Percentiles rank a stretch among this genome's conserved stretches.
Conservation (phyloP, 1,139 yeast species). For the Candida glucosophila region DNA sequence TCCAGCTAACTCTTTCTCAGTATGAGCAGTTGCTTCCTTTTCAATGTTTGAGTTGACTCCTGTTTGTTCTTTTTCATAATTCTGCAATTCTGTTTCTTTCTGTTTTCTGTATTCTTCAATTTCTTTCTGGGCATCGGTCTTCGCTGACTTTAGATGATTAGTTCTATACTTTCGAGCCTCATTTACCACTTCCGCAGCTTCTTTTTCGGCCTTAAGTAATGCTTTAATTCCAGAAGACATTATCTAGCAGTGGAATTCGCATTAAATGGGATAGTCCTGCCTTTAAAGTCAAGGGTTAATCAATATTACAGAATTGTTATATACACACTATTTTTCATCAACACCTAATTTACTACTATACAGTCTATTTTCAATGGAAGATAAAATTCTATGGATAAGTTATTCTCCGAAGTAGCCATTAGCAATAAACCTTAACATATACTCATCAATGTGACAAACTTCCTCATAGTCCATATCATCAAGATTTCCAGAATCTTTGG, state of each 20-base stretch:
- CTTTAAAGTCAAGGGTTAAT: too few species aligned
- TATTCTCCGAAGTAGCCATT: slow-evolving; percentile 49
- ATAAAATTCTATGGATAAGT: too few species aligned
- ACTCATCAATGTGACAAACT: slow-evolving; percentile 89
- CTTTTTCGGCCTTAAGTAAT: slow-evolving; percentile 72
- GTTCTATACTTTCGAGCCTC: slow-evolving; percentile 86
- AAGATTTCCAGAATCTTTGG: slow-evolving; percentile 8
- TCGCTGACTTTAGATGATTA: slow-evolving; percentile 86
- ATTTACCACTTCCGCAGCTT: slow-evolving; percentile 90
- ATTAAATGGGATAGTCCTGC: too few species aligned
- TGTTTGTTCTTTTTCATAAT: slow-evolving; percentile 60
- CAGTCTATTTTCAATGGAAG: too few species aligned
- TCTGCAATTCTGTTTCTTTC: slow-evolving; percentile 76
- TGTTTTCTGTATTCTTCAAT: slow-evolving; percentile 77
- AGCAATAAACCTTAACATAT: slow-evolving; percentile 87
- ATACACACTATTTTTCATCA: too few species aligned
- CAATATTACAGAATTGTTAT: too few species aligned
- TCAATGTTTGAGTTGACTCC: slow-evolving; percentile 63
- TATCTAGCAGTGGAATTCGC: slow-evolving; percentile 2
- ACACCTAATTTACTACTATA: too few species aligned
- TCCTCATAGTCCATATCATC: slow-evolving; percentile 62
- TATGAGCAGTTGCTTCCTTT: slow-evolving; percentile 60
- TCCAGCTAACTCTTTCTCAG: slow-evolving; percentile 49
- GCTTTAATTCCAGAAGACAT: slow-evolving; percentile 34
- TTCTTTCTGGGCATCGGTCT: slow-evolving; percentile 85